Base-by-base conservation (phyloP, 2,329 filamentous ascomycete genomes). In the Colletotrichum acutatum region DNA sequence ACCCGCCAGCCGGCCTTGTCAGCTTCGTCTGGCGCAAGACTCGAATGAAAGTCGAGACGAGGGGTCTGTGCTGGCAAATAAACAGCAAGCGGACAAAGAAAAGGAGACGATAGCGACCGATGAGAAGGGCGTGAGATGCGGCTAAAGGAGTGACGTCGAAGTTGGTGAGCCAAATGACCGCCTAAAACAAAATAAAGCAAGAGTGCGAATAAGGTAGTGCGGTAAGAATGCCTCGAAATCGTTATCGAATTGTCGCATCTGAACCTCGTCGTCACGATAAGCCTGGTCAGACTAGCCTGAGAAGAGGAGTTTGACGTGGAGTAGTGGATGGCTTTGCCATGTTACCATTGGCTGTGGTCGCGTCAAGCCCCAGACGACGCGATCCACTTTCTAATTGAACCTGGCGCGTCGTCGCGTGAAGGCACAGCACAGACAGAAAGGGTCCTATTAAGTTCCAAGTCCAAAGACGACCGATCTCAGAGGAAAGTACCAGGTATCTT, bases 291-390 rank as follows among this genome's bases (percentile, higher is more conserved):
- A 62, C 71, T 74, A 74, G 57, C 37, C 57, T 72, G 49, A 59
- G 46, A 71, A 72, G 68, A 74, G 68, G 71, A 74, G 71, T 72
- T 74, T 67, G 71, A 72, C 57, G 32, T 66, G 59, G 66, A 73
- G 67, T 53, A 34, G 49, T 60, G 19, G 19, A 28, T 16, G 61
- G 16, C 19, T 52, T 66, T 49, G 16, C 16, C 22, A 22, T 5
- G 22, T 34, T 37, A 0, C 19, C 28, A 73, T 73, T 73, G 71
- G 71, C 30, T 60, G 46, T 30, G 19, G 56, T 70, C 71, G 71
- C 71, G 71, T 9, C n/a, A 5, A 19, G 12, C 61, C 60, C 54
- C 49, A 30, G 16, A 19, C 12, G 16, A 57, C 67, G 37, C 71
- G 71, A 9, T 53, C 71, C 71, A 73, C 71, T 60, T 56, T 57